Base-by-base conservation (phyloP, 1,139 yeast genomes). In the Saccharomyces pastorianus region DNA sequence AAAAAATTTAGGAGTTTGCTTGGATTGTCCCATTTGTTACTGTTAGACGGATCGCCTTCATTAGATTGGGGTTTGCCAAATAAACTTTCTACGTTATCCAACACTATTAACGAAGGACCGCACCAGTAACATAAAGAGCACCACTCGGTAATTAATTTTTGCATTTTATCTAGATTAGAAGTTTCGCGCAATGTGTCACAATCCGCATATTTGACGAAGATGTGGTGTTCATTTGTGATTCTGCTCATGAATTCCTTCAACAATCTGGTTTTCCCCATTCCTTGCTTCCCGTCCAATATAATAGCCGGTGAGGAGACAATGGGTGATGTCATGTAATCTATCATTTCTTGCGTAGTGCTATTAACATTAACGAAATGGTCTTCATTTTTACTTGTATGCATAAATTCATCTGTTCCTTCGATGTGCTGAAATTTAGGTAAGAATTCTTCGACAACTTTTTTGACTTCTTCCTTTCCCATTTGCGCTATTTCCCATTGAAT, bases 81-180 rank as follows among this genome's bases (percentile, higher is more conserved):
- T 11, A 91, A 65, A 59, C 81, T 79, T 62, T 91, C 96, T n/a
- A 90, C 69, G 61, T 90, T 90, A 62, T 93, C 98, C 38, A 93
- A 68, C 1, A 91, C 71, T 4, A 93, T 69, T 1, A 90, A 73
- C 0, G 93, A 75, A 0, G 98, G 97, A 26, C 86, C 77, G 64
- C 83, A 81, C 96, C 96, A 89, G 25, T 86, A 76, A 38, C 91
- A 82, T 55, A 79, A 80, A 49, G 79, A 78, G 28, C 85, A 66
- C 73, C 83, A 76, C 49, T 77, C 77, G 25, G 73, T 73, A 44
- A 89, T 62, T 28, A 78, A 65, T 26, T 74, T 80, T 51, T 77
- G 76, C 51, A 88, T 70, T 38, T 76, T 77, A 7, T 76, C 77
- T 25, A 79, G 50, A 46, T 61, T 63, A 6, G 61, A 56, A 11